These are phyloP conservation scores for Blepharisma japonicum DNA, from an alignment of 73 alveolate genomes.

Conservation along the genomic window DNA sequence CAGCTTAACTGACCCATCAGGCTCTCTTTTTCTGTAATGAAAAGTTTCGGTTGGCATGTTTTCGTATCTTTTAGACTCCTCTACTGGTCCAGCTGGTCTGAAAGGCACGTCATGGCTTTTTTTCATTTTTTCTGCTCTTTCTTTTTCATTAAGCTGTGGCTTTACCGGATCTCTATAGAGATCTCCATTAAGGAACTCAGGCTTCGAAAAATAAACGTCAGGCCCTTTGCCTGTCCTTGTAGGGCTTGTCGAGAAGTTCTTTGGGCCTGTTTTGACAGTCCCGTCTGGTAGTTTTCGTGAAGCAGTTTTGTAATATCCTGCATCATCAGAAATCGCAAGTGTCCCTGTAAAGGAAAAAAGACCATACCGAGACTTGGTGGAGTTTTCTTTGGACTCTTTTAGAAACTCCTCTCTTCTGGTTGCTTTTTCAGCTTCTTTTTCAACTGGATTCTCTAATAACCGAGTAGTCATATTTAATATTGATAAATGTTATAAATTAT, in stretches of 20 bases:
- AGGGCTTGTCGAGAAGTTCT: conserved; percentile 11
- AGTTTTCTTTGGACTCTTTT: conserved; percentile 8
- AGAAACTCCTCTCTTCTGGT: not conserved
- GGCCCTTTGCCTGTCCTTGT: not conserved
- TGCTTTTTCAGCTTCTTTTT: conserved; percentile 13
- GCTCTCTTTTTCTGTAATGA: not conserved
- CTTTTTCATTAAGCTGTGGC: not conserved
- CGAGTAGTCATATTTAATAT: too few species aligned
- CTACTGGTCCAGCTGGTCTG: conserved; percentile 19
- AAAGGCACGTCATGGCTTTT: conserved; percentile 15
- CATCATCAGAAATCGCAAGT: not conserved
- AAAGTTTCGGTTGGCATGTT: not conserved
- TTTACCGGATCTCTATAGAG: not conserved
- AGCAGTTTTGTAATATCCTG: not conserved
- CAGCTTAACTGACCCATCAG: conserved; percentile 12
- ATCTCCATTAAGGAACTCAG: not conserved
- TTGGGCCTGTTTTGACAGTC: conserved; percentile 3
- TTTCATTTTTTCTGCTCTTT: conserved; percentile 16
- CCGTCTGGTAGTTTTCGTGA: not conserved
- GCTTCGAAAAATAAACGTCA: conserved; percentile 5
- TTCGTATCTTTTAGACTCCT: not conserved
- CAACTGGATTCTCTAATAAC: too few species aligned
- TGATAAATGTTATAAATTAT: too few species aligned
- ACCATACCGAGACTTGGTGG: not conserved
- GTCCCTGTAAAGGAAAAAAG: conserved; percentile 25